These are phyloP conservation scores for Vitis rupestris DNA, from an alignment of 164 flowering plant species.

Conservation along the genomic window DNA sequence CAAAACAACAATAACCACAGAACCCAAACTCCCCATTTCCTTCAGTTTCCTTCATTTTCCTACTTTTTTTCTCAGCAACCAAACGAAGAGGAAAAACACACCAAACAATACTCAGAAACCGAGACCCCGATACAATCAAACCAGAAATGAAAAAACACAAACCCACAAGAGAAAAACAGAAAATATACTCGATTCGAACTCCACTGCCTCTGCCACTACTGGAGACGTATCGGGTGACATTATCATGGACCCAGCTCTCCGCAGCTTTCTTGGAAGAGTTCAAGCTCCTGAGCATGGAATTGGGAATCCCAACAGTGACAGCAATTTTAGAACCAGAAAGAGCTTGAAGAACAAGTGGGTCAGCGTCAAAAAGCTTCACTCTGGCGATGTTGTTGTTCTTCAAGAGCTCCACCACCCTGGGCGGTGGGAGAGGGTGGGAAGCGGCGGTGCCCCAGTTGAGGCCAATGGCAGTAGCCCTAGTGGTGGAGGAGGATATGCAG, in stretches of 20 bases:
- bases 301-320: conserved; percentile 79
- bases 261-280: conserved; percentile 74
- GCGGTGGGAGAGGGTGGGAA: conserved; percentile 78
- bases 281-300: conserved; percentile 60
- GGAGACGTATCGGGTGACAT: conserved; percentile 68
- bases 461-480: conserved; percentile 44
- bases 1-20: no score
- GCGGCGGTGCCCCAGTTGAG: conserved; percentile 93
- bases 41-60: no score
- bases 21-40: no score
- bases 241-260: conserved; percentile 82
- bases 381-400: conserved; percentile 65
- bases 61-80: background rate
- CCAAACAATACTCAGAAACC: background rate
- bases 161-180: background rate
- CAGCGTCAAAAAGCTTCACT: conserved; percentile 76
- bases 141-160: background rate
- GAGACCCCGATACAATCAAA: background rate
- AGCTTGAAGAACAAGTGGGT: conserved; percentile 64
- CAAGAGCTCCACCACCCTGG: conserved; percentile 69
- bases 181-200: conserved; percentile 62
- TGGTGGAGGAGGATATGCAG: background rate
- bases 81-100: background rate
- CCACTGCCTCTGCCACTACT: conserved; percentile 27
- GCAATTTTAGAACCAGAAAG: conserved; percentile 62